Conservation (phyloP, 1,284 basidiomycete genomes). For the Xerocomus minutiporus region DNA sequence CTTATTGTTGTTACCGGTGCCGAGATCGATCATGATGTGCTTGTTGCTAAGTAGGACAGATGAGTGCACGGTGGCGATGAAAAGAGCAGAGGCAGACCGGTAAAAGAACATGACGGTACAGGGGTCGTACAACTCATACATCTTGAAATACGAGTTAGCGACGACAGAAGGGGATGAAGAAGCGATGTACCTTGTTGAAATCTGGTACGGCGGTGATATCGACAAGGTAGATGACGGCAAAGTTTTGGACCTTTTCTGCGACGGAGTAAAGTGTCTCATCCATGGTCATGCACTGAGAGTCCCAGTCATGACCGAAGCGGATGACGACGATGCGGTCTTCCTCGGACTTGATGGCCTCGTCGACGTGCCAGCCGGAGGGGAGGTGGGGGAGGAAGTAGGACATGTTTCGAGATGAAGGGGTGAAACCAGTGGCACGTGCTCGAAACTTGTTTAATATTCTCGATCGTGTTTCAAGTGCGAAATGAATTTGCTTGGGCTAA, state of each 20-base stretch:
- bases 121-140: constrained; percentile 92
- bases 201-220: constrained; percentile 98
- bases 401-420: constrained; percentile 38
- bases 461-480: constrained; percentile 2
- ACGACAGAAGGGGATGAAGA: not conserved
- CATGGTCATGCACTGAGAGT: constrained; percentile 97
- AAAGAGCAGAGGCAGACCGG: constrained; percentile 49
- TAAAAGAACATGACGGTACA: constrained; percentile 99
- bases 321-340: constrained; percentile 95
- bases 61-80: not conserved
- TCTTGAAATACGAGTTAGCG: constrained; percentile 41
- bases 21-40: constrained; percentile 99
- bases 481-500: not conserved
- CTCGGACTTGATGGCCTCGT: constrained; percentile 96
- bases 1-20: constrained; percentile 99
- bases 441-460: not conserved
- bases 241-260: constrained; percentile 96
- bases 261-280: constrained; percentile 95
- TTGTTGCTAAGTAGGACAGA: constrained; percentile 68
- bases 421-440: not conserved
- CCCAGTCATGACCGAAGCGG: constrained; percentile 95
- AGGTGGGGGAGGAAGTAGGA: constrained; percentile 89
- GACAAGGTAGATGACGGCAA: constrained; percentile 92
- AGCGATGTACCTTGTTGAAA: constrained; percentile 85
- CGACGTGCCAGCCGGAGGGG: constrained; percentile 95